Evolutionary conservation across 2,329 filamentous ascomycete genomes (phyloP).

Genomic region (Cercospora sp.): DNA sequence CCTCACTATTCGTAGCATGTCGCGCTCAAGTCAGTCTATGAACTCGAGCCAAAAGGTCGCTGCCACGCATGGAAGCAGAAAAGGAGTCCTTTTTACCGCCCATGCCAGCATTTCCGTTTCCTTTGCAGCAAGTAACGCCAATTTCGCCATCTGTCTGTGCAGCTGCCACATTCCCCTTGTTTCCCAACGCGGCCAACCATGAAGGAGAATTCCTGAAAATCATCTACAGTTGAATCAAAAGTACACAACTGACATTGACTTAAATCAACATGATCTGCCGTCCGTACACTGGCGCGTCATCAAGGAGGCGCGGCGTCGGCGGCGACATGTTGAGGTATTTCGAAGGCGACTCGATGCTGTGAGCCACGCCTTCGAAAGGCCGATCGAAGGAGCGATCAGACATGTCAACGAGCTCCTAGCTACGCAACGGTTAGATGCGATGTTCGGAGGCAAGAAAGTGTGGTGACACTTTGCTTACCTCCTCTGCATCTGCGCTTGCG

Average conservation of each 20-base stretch:
- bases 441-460: constrained; percentile 16
- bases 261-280: not conserved
- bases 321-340: constrained; percentile 20
- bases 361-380: constrained; percentile 10
- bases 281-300: not conserved
- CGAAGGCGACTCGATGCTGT: constrained; percentile 18
- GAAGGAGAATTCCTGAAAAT: not conserved
- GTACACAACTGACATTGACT: not conserved
- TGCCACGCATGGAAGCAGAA: constrained; percentile 4
- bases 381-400: constrained; percentile 8
- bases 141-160: constrained; percentile 10
- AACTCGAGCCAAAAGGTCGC: not conserved
- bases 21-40: constrained; percentile 3
- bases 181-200: not conserved
- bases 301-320: constrained; percentile 2
- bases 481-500: constrained; percentile 40
- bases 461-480: constrained; percentile 31
- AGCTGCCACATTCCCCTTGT: not conserved
- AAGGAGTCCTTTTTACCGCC: not conserved
- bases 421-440: constrained; percentile 13
- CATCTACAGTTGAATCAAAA: constrained; percentile 11
- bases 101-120: not conserved
- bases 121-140: constrained; percentile 9
- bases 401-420: constrained; percentile 24
- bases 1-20: constrained; percentile 14